Conservation (phyloP, 2,329 filamentous ascomycete genomes). For the Davidsoniella eucalypti region DNA sequence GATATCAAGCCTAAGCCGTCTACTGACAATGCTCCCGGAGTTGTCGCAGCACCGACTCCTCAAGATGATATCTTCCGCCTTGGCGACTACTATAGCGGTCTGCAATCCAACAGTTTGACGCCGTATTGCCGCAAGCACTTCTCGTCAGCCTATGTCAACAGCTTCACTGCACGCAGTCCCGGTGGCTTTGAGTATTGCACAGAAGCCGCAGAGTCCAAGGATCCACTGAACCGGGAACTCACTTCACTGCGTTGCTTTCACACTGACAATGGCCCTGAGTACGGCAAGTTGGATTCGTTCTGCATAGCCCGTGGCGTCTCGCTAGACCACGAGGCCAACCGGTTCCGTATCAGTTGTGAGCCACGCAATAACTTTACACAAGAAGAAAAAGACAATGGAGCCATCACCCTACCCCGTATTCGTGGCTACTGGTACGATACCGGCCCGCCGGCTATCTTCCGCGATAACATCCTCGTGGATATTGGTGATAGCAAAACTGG, state of each 20-base stretch:
- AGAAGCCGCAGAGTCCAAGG: background rate
- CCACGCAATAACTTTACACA: background rate
- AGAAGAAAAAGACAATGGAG: background rate
- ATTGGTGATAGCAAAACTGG: background rate
- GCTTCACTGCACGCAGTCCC: background rate
- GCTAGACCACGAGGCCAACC: conserved; percentile 13
- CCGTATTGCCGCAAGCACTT: conserved; percentile 7
- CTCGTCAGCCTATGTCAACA: background rate
- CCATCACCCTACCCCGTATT: conserved; percentile 10
- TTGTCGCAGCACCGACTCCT: too few relatives aligned
- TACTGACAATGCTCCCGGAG: too few relatives aligned
- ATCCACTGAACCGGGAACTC: too few relatives aligned
- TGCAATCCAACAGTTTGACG: background rate
- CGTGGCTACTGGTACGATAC: conserved; percentile 20
- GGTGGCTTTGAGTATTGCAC: conserved; percentile 5
- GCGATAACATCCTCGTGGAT: conserved; percentile 13
- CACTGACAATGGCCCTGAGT: conserved; percentile 12
- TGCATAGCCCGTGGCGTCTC: conserved; percentile 15
- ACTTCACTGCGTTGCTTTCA: conserved; percentile 17
- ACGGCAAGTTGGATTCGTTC: conserved; percentile 16
- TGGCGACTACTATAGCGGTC: background rate
- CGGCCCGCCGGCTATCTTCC: conserved; percentile 17
- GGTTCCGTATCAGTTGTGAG: background rate
- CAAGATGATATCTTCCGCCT: background rate
- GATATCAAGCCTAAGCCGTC: too few relatives aligned